phyloP scores from a whole-genome alignment of 768 basidiomycete genomes.

The Suillus americanus region DNA sequence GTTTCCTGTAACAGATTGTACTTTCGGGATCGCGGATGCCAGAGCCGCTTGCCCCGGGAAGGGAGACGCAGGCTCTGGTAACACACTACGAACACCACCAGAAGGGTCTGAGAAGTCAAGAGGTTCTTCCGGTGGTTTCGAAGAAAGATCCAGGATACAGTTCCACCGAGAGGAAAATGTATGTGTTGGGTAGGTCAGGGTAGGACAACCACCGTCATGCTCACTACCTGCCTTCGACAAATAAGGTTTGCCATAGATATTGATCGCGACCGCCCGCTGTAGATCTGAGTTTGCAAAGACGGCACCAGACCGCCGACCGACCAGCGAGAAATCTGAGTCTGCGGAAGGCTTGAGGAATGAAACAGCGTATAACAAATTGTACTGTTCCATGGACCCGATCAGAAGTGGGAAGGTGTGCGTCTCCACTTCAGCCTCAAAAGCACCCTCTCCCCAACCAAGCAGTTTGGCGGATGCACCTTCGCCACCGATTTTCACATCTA shows the following conservation, averaged over 20 bases:
- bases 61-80: constrained; percentile 79
- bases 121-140: constrained; percentile 28
- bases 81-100: constrained; percentile 35
- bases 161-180: constrained; percentile 89
- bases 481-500: constrained; percentile 76
- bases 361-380: constrained; percentile 89
- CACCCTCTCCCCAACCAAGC: constrained; percentile 48
- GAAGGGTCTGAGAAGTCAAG: constrained; percentile 15
- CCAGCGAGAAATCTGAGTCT: constrained; percentile 42
- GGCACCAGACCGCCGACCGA: constrained; percentile 32
- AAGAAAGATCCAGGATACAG: constrained; percentile 77
- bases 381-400: constrained; percentile 76
- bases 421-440: constrained; percentile 32
- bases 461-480: constrained; percentile 52
- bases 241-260: constrained; percentile 74
- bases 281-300: constrained; percentile 43
- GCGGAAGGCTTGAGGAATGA: constrained; percentile 70
- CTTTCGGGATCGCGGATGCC: constrained; percentile 16
- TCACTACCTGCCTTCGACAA: constrained; percentile 23
- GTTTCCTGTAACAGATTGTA: constrained; percentile 48
- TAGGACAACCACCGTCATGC: constrained; percentile 16
- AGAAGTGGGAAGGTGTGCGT: constrained; percentile 65
- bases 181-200: constrained; percentile 57
- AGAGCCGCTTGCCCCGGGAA: constrained; percentile 51
- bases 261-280: constrained; percentile 78